phyloP scores from a whole-genome alignment of 257 asterid species.

The Striga asiatica region DNA sequence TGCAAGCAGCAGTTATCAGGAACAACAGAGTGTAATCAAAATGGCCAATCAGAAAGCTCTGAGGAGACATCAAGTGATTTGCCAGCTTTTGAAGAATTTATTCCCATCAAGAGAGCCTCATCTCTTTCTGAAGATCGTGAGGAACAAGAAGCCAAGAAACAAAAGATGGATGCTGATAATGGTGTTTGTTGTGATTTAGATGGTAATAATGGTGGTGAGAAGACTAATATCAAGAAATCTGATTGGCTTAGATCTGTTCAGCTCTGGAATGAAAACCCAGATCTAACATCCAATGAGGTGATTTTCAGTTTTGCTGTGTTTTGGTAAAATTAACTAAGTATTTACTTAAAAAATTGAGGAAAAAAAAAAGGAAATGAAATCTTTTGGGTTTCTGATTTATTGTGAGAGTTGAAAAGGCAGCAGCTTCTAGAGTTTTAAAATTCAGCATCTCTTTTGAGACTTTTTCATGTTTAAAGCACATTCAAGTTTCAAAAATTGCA shows the following conservation, averaged over 20 bases:
- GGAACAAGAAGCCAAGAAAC: constrained; percentile 25
- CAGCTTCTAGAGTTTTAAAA: too few species aligned
- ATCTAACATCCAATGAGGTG: constrained; percentile 49
- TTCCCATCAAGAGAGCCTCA: constrained; percentile 40
- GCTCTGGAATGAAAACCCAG: constrained; percentile 68
- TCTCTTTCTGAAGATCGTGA: constrained; percentile 23
- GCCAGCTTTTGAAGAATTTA: constrained; percentile 58
- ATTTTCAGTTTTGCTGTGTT: neutral
- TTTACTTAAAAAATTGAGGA: too few species aligned
- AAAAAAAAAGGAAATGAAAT: too few species aligned
- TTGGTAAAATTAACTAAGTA: too few species aligned
- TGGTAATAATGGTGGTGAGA: too few species aligned
- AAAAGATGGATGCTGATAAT: neutral
- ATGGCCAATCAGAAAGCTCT: constrained; percentile 52
- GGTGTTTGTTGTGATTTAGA: too few species aligned
- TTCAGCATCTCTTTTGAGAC: too few species aligned
- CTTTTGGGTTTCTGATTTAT: too few species aligned
- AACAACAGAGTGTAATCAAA: constrained; percentile 29
- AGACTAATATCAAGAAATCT: constrained; percentile 33
- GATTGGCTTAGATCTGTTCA: constrained; percentile 83
- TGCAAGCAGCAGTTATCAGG: constrained; percentile 58
- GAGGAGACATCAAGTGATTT: constrained; percentile 65
- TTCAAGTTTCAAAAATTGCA: too few species aligned
- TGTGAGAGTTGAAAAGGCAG: too few species aligned
- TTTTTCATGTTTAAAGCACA: too few species aligned